Conservation (phyloP, 345 rosid genomes). For the Corchorus olitorius region DNA sequence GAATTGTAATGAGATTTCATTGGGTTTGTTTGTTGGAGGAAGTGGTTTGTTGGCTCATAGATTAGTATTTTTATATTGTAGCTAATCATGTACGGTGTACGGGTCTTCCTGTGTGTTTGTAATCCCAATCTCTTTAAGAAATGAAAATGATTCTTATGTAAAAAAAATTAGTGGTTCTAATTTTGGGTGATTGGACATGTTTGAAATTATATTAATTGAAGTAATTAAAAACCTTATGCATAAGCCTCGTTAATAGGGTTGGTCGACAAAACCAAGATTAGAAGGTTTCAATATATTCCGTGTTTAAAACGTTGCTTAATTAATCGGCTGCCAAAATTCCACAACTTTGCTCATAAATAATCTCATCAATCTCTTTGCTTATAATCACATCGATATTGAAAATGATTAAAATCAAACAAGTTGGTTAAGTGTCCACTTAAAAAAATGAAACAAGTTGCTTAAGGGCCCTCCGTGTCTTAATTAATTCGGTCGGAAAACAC, state of each 20-base stretch:
- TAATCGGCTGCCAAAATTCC: background rate
- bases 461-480: background rate
- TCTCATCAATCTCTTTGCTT: background rate
- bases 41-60: too few species aligned
- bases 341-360: background rate
- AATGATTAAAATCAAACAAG: background rate
- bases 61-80: too few species aligned
- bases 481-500: background rate
- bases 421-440: background rate
- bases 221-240: background rate
- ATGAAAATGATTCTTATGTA: too few species aligned
- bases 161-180: background rate
- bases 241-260: background rate
- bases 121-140: too few species aligned
- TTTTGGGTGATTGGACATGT: background rate
- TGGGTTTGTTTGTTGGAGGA: too few species aligned
- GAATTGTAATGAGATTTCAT: too few species aligned
- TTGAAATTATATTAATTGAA: background rate
- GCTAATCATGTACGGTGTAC: too few species aligned
- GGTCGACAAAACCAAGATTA: background rate
- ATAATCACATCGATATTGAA: background rate
- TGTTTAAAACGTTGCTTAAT: constrained; percentile 6
- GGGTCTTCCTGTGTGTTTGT: too few species aligned
- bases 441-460: background rate
- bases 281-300: background rate